A percentile compares a stretch with the other conserved stretches of the same genome.
Evolutionary conservation across 192 early-diverging fungal genomes (phyloP).

Genomic region (Coemansia sp.): DNA sequence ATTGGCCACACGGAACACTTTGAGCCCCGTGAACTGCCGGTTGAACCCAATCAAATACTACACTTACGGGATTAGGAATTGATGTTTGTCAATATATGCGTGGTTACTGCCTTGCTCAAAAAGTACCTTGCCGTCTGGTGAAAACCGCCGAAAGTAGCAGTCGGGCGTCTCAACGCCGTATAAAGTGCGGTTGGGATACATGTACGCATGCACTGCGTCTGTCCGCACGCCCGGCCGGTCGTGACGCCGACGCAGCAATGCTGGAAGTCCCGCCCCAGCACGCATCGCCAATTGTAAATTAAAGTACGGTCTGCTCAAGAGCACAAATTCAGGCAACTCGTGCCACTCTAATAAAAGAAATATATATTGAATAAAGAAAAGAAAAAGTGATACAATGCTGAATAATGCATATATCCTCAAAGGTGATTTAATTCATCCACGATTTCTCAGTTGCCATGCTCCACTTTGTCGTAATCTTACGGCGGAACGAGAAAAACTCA

Average conservation of each 20-base stretch:
- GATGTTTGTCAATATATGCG: not conserved
- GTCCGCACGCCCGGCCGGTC: no score
- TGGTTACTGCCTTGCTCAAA: not conserved
- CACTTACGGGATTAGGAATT: not conserved
- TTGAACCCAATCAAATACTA: constrained; percentile 47
- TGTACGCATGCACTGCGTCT: constrained; percentile 10
- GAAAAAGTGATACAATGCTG: not conserved
- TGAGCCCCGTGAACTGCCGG: constrained; percentile 40
- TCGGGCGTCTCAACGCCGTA: constrained; percentile 50
- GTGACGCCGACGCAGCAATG: no score
- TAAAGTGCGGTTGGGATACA: constrained; percentile 50
- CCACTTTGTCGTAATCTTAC: constrained; percentile 83
- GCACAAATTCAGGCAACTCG: no score
- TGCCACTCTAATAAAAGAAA: not conserved
- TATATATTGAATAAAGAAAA: not conserved
- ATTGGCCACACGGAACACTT: constrained; percentile 28
- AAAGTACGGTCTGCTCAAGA: no score
- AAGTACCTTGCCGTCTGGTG: constrained; percentile 48
- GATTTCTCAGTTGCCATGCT: constrained; percentile 57
- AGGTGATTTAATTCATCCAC: constrained; percentile 51
- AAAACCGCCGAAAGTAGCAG: constrained; percentile 51
- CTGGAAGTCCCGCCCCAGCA: no score
- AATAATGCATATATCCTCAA: not conserved
- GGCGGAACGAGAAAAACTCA: constrained; percentile 71
- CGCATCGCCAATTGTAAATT: no score